A percentile compares a stretch with the other conserved stretches of the same genome.
phyloP scores from a whole-genome alignment of 208 protist species.

The Trypanosoma lewisi region DNA sequence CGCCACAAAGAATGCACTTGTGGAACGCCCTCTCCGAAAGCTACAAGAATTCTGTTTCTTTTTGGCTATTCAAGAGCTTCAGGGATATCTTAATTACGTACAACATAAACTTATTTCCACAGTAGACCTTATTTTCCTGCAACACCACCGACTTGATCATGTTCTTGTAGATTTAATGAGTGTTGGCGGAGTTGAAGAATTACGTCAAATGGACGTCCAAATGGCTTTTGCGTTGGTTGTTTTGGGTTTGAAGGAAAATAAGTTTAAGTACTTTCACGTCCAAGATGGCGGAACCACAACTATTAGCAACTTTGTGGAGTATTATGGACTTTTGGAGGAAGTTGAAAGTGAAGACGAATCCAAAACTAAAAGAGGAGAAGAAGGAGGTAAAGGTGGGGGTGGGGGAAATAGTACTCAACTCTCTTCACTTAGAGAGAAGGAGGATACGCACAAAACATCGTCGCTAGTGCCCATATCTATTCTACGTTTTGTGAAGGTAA shows the following conservation, averaged over 20 bases:
- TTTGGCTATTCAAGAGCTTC: constrained; percentile 84
- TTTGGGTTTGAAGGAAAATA: constrained; percentile 76
- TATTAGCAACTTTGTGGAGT: constrained; percentile 78
- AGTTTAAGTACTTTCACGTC: constrained; percentile 83
- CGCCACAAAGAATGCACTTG: constrained; percentile 51
- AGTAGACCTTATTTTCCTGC: constrained; percentile 83
- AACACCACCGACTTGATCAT: constrained; percentile 61
- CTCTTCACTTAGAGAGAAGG: neutral
- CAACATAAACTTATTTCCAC: constrained; percentile 80
- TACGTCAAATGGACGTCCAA: constrained; percentile 15
- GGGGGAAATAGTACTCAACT: neutral
- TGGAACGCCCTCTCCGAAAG: constrained; percentile 69
- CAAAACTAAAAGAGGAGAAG: too few species aligned
- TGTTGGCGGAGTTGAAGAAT: constrained; percentile 5
- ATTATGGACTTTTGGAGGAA: constrained; percentile 71
- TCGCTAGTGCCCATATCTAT: neutral
- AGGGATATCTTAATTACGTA: constrained; percentile 85
- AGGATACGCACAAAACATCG: neutral
- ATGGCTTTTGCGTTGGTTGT: constrained; percentile 66
- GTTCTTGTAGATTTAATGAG: constrained; percentile 44
- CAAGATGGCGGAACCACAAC: constrained; percentile 44
- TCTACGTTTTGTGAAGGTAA: constrained; percentile 81
- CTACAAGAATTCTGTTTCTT: constrained; percentile 86
- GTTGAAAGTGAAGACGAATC: too few species aligned
- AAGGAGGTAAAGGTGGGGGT: neutral